Evolutionary conservation across 768 basidiomycete genomes (phyloP).

Genomic region (Lanmaoa rubissima): DNA sequence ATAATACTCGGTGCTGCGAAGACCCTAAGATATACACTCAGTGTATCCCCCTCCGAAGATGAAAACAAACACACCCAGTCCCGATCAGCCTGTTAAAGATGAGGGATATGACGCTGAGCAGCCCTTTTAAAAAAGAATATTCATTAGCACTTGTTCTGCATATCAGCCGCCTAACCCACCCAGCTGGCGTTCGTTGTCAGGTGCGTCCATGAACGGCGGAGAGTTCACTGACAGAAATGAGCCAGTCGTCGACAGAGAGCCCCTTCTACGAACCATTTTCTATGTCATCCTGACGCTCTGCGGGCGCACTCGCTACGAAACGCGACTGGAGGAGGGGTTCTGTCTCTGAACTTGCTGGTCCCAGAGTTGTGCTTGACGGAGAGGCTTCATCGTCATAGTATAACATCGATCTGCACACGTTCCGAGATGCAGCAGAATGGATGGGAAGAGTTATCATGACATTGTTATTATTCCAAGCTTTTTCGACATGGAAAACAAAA

Average conservation of each 20-base stretch:
- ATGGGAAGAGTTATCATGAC: too few species aligned
- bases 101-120: conserved; percentile 55
- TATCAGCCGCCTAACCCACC: conserved; percentile 35
- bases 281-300: background rate
- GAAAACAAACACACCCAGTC: conserved; percentile 50
- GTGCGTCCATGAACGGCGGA: conserved; percentile 39
- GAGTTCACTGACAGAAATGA: conserved; percentile 5
- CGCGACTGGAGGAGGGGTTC: conserved; percentile 21
- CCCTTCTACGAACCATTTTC: conserved; percentile 15
- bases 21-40: conserved; percentile 43
- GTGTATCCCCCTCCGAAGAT: background rate
- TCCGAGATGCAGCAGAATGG: background rate
- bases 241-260: background rate
- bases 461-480: too few species aligned
- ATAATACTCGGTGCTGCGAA: conserved; percentile 72
- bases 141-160: background rate
- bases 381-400: background rate
- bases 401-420: background rate
- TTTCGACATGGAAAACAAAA: too few species aligned
- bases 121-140: conserved; percentile 6
- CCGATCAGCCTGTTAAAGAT: conserved; percentile 79
- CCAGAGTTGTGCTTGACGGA: background rate
- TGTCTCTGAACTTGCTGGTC: conserved; percentile 12
- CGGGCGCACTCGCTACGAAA: background rate
- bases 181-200: conserved; percentile 46